Evolutionary conservation across 768 basidiomycete genomes (phyloP), one percentile per base, ranked within the genome.

Genomic region (Leccinum disarticulatum): DNA sequence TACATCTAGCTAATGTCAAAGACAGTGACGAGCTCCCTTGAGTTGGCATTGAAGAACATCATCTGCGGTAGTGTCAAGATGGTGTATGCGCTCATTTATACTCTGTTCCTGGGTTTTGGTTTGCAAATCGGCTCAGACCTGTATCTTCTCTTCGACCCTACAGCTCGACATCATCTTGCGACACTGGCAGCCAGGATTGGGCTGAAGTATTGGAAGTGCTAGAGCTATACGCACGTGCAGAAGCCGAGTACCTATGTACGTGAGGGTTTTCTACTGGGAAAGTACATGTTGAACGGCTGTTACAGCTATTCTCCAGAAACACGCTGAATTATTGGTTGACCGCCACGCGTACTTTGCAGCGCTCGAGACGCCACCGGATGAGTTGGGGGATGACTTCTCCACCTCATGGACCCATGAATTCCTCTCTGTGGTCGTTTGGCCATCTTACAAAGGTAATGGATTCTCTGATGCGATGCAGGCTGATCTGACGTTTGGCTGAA

Each of bases 71-170:
- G 88, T 61, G 90, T 92, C 61, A 90, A 90, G 73, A 89, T 93
- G 87, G 90, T 93, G 17, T 92, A 91, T 61, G 89, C 91, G n/a
- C 78, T 93, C 61, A 91, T 93, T 31, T 93, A 92, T 65, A 91
- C 91, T 0, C 76, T 93, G 7, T 93, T 92, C 70, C 73, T 93
- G 69, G 91, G 91, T 3, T 93, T 93, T 68, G 90, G 90, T 54
- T 77, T 93, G 35, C 90, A 91, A 66, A 90, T 93, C 57, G 91
- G 91, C 48, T 90, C 87, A 28, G 91, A 93, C 66, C 77, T 93
- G 31, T 92, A 85, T 67, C 83, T 90, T 35, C 79, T 91, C 48
- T 77, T 93, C 59, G 91, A 92, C 66, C 80, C 76, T 5, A 69
- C 71, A 3, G 81, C 82, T 22, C 84, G 86, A 25, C 77, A 73